A percentile compares a stretch with the other conserved stretches of the same genome.
Conservation (phyloP, 805 yeast genomes). For the Diddensiella caesifluorescens region DNA sequence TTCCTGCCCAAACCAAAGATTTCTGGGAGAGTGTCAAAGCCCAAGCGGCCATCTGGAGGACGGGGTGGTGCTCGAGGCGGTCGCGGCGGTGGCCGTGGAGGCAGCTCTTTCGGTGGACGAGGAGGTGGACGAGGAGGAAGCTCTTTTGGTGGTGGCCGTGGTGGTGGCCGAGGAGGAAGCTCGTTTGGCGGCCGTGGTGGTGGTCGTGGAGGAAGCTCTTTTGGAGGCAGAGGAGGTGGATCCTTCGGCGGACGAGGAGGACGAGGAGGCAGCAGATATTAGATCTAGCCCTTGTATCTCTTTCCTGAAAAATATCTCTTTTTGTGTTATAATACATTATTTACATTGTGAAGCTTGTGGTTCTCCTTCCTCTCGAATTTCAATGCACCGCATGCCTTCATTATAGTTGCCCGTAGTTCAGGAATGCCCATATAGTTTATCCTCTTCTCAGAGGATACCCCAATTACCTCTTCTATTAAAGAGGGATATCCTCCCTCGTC, state of each 20-base stretch:
- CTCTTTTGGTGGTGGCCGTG: conserved; percentile 19
- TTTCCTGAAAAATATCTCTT: background rate
- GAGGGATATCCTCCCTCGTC: conserved; percentile 25
- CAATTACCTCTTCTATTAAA: conserved; percentile 33
- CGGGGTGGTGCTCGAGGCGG: conserved; percentile 24
- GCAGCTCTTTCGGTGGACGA: conserved; percentile 40
- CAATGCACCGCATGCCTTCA: conserved; percentile 21
- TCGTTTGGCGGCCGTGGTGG: conserved; percentile 26
- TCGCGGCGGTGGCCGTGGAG: conserved; percentile 37
- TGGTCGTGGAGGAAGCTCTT: conserved; percentile 25
- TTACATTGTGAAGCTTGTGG: background rate
- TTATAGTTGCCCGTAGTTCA: conserved; percentile 28
- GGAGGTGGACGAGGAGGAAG: conserved; percentile 36
- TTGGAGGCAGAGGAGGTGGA: conserved; percentile 38
- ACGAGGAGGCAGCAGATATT: conserved; percentile 24
- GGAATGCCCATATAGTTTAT: conserved; percentile 22
- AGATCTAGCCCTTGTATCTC: background rate
- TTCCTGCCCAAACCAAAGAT: conserved; percentile 94
- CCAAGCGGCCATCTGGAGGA: conserved; percentile 50
- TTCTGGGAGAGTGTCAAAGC: conserved; percentile 73
- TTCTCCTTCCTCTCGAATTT: background rate
- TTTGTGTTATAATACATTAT: background rate
- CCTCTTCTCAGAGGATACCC: conserved; percentile 20
- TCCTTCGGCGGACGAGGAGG: conserved; percentile 37
- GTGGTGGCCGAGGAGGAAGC: conserved; percentile 24